Conservation (phyloP, 257 asterid species). For the Pogostemon cablin region DNA sequence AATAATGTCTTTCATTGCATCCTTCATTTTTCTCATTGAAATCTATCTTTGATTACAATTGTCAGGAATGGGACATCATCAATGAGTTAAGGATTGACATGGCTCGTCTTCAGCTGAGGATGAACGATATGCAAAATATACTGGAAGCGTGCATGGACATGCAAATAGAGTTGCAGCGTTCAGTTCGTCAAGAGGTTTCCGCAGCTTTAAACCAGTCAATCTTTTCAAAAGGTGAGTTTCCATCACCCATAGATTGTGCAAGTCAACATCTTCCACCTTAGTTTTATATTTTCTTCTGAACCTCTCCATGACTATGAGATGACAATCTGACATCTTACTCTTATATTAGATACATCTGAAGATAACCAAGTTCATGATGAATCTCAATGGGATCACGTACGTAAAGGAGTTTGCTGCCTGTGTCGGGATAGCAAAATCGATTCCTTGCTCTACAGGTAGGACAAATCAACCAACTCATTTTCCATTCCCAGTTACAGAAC, state of each 20-base stretch:
- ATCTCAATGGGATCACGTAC: slow-evolving; percentile 58
- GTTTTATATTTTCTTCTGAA: neutral
- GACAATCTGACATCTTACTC: slow-evolving; percentile 6
- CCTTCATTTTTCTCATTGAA: neutral
- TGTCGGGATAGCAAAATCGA: slow-evolving; percentile 58
- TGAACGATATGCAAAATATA: slow-evolving; percentile 80
- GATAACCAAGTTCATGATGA: slow-evolving; percentile 40
- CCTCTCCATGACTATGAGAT: neutral
- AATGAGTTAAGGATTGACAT: slow-evolving; percentile 74
- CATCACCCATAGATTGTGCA: neutral
- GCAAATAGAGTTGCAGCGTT: slow-evolving; percentile 79
- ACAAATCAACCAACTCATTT: neutral
- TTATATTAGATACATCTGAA: slow-evolving; percentile 41
- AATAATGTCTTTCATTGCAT: neutral
- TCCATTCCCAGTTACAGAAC: slow-evolving; percentile 45
- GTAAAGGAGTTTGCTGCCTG: slow-evolving; percentile 74
- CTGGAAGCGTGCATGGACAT: slow-evolving; percentile 89
- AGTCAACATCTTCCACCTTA: neutral
- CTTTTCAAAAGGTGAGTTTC: slow-evolving; percentile 53
- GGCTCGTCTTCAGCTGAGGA: slow-evolving; percentile 77
- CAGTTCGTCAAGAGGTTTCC: slow-evolving; percentile 73
- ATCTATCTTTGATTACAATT: neutral
- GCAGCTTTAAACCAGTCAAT: slow-evolving; percentile 71
- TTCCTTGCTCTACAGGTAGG: slow-evolving; percentile 78
- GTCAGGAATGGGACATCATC: slow-evolving; percentile 73